A percentile compares a stretch with the other conserved stretches of the same genome.
Evolutionary conservation across 768 basidiomycete genomes (phyloP).

Genomic region (Boletus bicolor): DNA sequence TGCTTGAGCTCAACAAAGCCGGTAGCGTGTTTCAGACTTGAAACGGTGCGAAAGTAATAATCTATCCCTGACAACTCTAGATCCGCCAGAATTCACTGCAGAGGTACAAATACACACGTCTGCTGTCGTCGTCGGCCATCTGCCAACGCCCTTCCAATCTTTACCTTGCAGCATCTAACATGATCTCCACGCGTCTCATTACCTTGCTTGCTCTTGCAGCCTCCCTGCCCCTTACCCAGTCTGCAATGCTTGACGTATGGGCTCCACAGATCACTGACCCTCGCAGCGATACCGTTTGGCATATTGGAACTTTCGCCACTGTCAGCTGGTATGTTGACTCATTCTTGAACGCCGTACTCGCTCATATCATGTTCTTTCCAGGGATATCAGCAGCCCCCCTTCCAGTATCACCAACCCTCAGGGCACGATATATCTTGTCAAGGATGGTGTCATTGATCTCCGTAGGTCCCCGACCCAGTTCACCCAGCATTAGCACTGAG

Average conservation of each 20-base stretch:
- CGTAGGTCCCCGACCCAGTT: slow-evolving; percentile 19
- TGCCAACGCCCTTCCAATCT: background rate
- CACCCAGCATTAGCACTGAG: slow-evolving; percentile 3
- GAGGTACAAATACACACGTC: slow-evolving; percentile 3
- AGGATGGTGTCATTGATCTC: slow-evolving; percentile 17
- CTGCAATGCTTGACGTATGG: slow-evolving; percentile 22
- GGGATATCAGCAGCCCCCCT: slow-evolving; percentile 31
- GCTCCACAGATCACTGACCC: slow-evolving; percentile 28
- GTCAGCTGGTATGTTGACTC: slow-evolving; percentile 29
- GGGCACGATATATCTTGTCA: slow-evolving; percentile 30
- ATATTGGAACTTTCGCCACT: slow-evolving; percentile 8
- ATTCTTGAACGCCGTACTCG: background rate
- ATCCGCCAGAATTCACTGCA: too few relatives aligned
- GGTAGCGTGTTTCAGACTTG: background rate
- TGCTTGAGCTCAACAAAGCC: too few relatives aligned
- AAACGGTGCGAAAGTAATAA: too few relatives aligned
- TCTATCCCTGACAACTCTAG: background rate
- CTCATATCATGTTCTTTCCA: slow-evolving; percentile 9
- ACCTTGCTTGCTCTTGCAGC: slow-evolving; percentile 11
- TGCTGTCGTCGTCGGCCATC: background rate
- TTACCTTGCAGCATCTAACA: background rate
- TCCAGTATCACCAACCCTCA: slow-evolving; percentile 31
- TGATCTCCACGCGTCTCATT: slow-evolving; percentile 1
- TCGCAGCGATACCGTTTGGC: slow-evolving; percentile 21
- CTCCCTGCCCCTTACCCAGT: slow-evolving; percentile 7